Evolutionary conservation across 2,329 filamentous ascomycete genomes (phyloP), one percentile per base, ranked within the genome.

Genomic region (Xylaria multiplex): DNA sequence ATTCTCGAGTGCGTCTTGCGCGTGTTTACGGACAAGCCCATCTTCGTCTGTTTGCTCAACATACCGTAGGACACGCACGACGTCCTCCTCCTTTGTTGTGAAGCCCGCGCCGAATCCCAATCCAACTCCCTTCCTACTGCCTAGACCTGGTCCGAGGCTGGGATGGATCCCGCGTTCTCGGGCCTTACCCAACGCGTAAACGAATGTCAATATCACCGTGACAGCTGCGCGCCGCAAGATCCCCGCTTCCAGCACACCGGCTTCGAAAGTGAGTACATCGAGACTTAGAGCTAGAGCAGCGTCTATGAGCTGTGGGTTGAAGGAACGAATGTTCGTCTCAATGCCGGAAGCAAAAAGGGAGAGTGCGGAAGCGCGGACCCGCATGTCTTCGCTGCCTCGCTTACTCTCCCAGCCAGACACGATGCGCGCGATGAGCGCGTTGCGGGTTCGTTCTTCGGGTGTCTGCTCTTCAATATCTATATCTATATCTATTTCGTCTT

Each of bases 141-240:
- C 22, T n/a, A 6, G 7, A 16, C 58, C 52, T 1, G 50, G 60
- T n/a, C 60, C 32, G 35, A 37, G 50, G 24, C 19, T n/a, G 2
- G 64, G 16, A 22, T 43, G 19, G 9, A 19, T 35, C 8, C 66
- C 61, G 14, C 55, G 57, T 24, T 66, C 80, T 64, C 81, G 81
- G 6, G 85, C 85, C 2, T 78, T 77, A 66, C 90, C 85, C 40
- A 92, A 77, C 0, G 88, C 87, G 63, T 80, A 82, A 35, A 92
- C 80, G 67, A 93, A 85, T 46, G 83, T 84, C 66, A 91, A 79
- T 6, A 93, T 78, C 27, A 90, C 80, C 45, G 92, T 70, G 40
- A 91, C 86, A 3, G 90, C 90, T 6, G 90, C 85, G 24, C 91
- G 83, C 32, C 91, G 82, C 59, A 93, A 74, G 42, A 93, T 91